Percentiles rank a stretch among this genome's conserved stretches.
Evolutionary conservation across 179 eudicot genomes (phyloP).

Genomic region (Spinacia oleracea): DNA sequence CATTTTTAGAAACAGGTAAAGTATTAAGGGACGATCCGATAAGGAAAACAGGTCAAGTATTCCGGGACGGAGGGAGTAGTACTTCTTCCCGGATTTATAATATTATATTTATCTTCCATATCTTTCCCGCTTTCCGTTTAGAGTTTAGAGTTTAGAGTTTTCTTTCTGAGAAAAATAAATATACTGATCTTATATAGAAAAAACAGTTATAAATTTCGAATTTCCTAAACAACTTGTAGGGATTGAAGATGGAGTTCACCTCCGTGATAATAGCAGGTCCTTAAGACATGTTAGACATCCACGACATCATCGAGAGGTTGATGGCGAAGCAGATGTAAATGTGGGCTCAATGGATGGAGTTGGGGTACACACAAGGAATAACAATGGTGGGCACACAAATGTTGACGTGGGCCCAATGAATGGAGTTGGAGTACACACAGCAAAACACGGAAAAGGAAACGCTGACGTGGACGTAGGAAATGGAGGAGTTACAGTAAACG

Average conservation of each 20-base stretch:
- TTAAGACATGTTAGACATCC: neutral
- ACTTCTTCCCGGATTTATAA: too few species aligned
- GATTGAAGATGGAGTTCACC: neutral
- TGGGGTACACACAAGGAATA: slow-evolving; percentile 9
- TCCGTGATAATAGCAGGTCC: neutral
- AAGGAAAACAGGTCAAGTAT: too few species aligned
- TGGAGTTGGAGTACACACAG: neutral
- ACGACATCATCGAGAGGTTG: neutral
- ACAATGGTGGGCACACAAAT: neutral
- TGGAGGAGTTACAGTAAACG: neutral
- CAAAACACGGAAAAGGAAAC: neutral
- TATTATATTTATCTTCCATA: too few species aligned
- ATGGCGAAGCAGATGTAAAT: slow-evolving; percentile 5
- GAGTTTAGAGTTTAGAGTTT: too few species aligned
- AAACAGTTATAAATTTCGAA: too few species aligned
- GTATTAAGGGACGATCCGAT: too few species aligned
- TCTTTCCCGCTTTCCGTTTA: too few species aligned
- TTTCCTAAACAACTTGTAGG: too few species aligned
- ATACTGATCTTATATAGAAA: too few species aligned
- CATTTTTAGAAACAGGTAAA: too few species aligned
- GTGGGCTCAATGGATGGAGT: slow-evolving; percentile 34
- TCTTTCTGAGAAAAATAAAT: too few species aligned
- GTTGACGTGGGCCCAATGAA: neutral
- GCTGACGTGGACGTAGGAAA: neutral
- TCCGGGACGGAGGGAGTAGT: too few species aligned